Percentiles rank a stretch among this genome's conserved stretches.
These are phyloP conservation scores for Cornus florida DNA, from an alignment of 148 eudicot species.

Conservation along the genomic window DNA sequence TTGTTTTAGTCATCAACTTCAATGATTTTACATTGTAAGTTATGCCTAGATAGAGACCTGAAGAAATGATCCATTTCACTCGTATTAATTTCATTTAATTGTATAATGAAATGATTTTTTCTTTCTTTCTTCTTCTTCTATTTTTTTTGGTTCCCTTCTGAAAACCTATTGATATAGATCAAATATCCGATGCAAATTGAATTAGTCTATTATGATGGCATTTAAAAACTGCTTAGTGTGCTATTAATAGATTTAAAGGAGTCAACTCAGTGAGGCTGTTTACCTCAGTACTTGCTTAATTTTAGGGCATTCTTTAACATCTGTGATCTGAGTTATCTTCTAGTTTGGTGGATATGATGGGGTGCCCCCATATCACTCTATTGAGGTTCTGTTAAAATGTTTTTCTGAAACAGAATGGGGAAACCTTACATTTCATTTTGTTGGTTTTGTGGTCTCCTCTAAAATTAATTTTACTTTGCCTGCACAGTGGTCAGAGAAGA, in stretches of 20 bases:
- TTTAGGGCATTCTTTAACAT: too few relatives aligned
- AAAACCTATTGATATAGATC: too few relatives aligned
- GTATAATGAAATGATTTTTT: too few relatives aligned
- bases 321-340: not conserved
- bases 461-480: constrained; percentile 8
- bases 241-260: too few relatives aligned
- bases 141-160: too few relatives aligned
- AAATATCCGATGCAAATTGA: too few relatives aligned
- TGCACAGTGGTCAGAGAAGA: constrained; percentile 86
- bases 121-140: too few relatives aligned
- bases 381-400: not conserved
- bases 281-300: too few relatives aligned
- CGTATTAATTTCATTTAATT: too few relatives aligned
- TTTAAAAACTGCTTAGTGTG: too few relatives aligned
- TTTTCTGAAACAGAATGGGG: not conserved
- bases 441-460: not conserved
- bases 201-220: too few relatives aligned
- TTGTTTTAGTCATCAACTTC: not conserved
- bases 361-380: not conserved
- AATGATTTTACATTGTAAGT: not conserved
- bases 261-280: too few relatives aligned
- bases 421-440: not conserved
- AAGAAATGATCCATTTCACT: not conserved
- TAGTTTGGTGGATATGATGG: not conserved
- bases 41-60: not conserved